Percentiles rank a stretch among this genome's conserved stretches.
phyloP scores from a whole-genome alignment of 345 rosid species.

The Rhizophora apiculata region DNA sequence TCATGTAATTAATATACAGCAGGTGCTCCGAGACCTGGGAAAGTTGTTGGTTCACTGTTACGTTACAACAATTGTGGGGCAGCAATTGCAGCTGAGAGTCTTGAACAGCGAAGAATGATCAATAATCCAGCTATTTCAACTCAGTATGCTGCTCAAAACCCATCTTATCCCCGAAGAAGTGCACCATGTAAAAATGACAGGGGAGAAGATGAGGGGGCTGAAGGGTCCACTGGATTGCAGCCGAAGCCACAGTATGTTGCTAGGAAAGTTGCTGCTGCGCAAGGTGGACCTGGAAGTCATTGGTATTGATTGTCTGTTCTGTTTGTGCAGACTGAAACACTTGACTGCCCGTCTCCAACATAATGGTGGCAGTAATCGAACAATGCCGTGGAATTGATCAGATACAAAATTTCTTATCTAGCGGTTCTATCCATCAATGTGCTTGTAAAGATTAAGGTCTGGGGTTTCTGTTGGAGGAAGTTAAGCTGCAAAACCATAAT shows the following conservation, averaged over 20 bases:
- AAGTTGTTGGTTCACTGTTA: constrained; percentile 75
- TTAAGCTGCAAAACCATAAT: constrained; percentile 20
- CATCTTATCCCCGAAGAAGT: constrained; percentile 63
- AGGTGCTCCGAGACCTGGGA: constrained; percentile 78
- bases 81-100: constrained; percentile 56
- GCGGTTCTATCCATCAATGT: neutral
- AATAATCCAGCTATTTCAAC: constrained; percentile 57
- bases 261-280: constrained; percentile 82
- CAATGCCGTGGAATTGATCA: neutral
- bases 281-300: constrained; percentile 61
- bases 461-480: constrained; percentile 10
- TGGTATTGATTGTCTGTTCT: constrained; percentile 51
- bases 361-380: neutral
- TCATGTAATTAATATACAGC: constrained; percentile 28
- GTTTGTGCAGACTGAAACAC: neutral
- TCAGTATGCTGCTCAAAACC: constrained; percentile 45
- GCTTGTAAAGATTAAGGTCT: constrained; percentile 8
- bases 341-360: constrained; percentile 1
- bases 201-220: constrained; percentile 64
- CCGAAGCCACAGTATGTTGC: constrained; percentile 78
- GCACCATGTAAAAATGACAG: constrained; percentile 61
- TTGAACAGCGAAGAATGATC: constrained; percentile 69
- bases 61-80: constrained; percentile 82
- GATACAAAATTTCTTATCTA: constrained; percentile 5
- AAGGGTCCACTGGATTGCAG: constrained; percentile 61